A percentile compares a stretch with the other conserved stretches of the same genome.
Evolutionary conservation across 2,329 filamentous ascomycete genomes (phyloP).

Genomic region (Monosporascus sp.): DNA sequence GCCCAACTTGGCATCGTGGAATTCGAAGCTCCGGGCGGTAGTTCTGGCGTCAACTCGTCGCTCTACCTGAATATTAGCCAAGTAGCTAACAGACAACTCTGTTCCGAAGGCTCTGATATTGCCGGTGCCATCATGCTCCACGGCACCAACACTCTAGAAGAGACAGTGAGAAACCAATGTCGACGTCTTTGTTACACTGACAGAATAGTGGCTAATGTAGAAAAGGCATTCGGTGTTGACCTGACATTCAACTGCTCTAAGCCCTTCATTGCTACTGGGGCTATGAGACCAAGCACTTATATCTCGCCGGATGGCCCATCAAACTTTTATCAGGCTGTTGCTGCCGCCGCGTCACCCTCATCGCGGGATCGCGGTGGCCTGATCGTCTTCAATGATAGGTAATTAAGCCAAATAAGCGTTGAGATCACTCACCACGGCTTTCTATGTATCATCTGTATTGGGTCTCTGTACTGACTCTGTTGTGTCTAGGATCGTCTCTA

Average conservation of each 20-base stretch:
- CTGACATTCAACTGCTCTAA: conserved; percentile 46
- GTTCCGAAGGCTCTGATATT: conserved; percentile 24
- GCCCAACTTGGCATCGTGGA: conserved; percentile 25
- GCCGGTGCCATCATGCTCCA: conserved; percentile 28
- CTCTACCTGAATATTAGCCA: conserved; percentile 28
- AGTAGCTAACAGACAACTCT: conserved; percentile 26
- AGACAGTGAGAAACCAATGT: conserved; percentile 30
- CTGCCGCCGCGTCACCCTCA: conserved; percentile 37
- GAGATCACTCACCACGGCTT: neutral
- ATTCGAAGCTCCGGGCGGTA: conserved; percentile 22
- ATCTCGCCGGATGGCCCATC: conserved; percentile 48
- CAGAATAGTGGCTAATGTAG: neutral
- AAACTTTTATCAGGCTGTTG: conserved; percentile 48
- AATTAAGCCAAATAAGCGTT: neutral
- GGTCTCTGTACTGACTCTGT: neutral
- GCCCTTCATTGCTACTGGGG: conserved; percentile 46
- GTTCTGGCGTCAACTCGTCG: conserved; percentile 26
- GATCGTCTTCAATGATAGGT: conserved; percentile 44
- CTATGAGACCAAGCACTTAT: conserved; percentile 50
- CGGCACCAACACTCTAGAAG: conserved; percentile 55
- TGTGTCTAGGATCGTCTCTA: conserved; percentile 37
- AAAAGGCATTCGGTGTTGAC: conserved; percentile 46
- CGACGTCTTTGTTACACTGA: neutral
- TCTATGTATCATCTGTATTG: neutral
- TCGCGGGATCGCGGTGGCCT: conserved; percentile 41